Base-by-base conservation (phyloP, 106 monocot genomes). In the Gastrodia elata region DNA sequence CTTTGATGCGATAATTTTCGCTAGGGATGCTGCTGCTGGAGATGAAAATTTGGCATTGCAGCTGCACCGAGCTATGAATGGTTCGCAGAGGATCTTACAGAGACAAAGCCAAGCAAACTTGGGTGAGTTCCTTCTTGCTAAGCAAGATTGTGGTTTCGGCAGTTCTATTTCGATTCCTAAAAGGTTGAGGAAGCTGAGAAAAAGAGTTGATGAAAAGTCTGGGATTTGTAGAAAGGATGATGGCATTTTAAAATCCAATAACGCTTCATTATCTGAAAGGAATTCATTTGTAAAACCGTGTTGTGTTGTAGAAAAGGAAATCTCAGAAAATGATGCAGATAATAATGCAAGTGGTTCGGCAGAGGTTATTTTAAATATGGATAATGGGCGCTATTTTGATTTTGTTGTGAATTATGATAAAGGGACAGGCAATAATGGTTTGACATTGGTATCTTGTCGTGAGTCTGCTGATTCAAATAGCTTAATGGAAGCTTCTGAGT, bases 401-500 rank as follows among this genome's bases (percentile, higher is more conserved):
- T 5, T 61, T 25, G 27, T 61, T 61, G 24, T 61, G 61, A 61
- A 61, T 61, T 61, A 8, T 61, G 25, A 61, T 61, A 28, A 13
- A 28, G 61, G 6, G 25, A 13, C 13, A 2, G 30, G 18, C 25
- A 28, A 61, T 61, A 28, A 61, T 61, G 61, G 26, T 61, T 52
- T 52, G 52, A 28, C 61, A 27, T 8, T 61, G 8, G 30, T 61
- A 61, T 61, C 61, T 28, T 30, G 25, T 61, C 61, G 61, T 28
- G 61, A 61, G 13, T 61, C 61, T 61, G 61, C 61, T 27, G 61
- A 61, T 61, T 61, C 61, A 61, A 61, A 61, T 30, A 61, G 61
- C 13, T 27, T 61, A 5, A 5, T 61, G 61, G 61, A 61, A 61
- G 61, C 18, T 9, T 61, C 61, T 1, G 61, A 28, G 25, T 61